Evolutionary conservation across 306 rosid species (phyloP).

Genomic region (Glycine tomentella): DNA sequence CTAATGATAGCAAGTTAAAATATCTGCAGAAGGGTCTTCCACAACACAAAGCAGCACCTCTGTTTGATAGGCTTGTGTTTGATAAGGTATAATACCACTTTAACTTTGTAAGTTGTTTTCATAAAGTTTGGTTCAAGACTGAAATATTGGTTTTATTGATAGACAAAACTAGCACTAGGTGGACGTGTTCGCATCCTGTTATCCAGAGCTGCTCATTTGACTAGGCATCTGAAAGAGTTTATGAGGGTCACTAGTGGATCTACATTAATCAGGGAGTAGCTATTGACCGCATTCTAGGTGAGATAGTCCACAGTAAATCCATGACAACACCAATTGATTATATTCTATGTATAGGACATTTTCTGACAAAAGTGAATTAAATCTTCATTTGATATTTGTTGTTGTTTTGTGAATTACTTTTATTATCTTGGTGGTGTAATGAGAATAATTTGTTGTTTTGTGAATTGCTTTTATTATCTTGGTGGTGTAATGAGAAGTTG

Average conservation of each 20-base stretch:
- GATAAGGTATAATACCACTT: slow-evolving; percentile 61
- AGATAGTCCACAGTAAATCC: no score
- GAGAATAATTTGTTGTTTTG: no score
- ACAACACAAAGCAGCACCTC: slow-evolving; percentile 83
- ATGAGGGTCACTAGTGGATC: slow-evolving; percentile 81
- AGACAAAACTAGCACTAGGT: slow-evolving; percentile 85
- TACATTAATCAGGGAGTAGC: no score
- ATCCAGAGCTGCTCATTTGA: slow-evolving; percentile 92
- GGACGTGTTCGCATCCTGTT: slow-evolving; percentile 76
- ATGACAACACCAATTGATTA: no score
- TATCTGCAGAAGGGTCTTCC: slow-evolving; percentile 79
- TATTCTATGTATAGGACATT: no score
- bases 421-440: no score
- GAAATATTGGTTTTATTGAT: slow-evolving; percentile 24
- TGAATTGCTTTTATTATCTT: no score
- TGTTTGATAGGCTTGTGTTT: slow-evolving; percentile 84
- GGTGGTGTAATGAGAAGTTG: no score
- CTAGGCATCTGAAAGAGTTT: slow-evolving; percentile 84
- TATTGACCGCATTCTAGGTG: no score
- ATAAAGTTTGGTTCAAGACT: slow-evolving; percentile 14
- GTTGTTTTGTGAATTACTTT: no score
- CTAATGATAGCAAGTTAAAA: slow-evolving; percentile 66
- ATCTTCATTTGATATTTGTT: no score
- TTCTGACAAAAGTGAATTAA: no score
- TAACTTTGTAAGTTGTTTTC: background rate